Conservation (phyloP, 2,329 filamentous ascomycete genomes). For the Apiospora arundinis region DNA sequence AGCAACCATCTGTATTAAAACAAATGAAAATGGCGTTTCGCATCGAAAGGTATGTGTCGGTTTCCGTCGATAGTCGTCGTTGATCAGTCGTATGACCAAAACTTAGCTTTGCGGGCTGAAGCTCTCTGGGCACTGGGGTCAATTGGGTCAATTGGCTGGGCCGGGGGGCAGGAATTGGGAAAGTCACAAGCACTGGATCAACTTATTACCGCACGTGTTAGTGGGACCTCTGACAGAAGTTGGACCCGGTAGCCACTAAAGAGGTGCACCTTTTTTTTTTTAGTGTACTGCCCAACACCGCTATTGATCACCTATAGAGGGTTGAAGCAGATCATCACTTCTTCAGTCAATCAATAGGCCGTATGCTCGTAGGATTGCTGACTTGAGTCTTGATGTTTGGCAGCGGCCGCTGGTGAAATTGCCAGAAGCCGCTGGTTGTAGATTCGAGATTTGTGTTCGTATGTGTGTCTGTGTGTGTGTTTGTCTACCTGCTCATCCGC, state of each 20-base stretch:
- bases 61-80: constrained; percentile 11
- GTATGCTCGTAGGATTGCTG: not conserved
- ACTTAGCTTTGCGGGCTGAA: constrained; percentile 16
- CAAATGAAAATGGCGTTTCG: constrained; percentile 12
- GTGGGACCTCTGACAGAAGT: not conserved
- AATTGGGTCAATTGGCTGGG: constrained; percentile 21
- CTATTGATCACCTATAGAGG: not conserved
- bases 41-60: constrained; percentile 14
- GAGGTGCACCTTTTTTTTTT: not conserved
- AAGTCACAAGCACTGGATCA: constrained; percentile 7
- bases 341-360: not conserved
- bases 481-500: constrained; percentile 23
- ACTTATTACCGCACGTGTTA: not conserved
- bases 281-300: not conserved
- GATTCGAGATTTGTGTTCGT: constrained; percentile 34
- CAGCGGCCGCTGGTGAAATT: not conserved
- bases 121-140: no score
- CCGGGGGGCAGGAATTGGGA: not conserved
- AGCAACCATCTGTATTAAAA: constrained; percentile 2
- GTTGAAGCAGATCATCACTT: not conserved
- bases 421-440: constrained; percentile 6
- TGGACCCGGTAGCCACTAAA: not conserved
- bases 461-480: not conserved
- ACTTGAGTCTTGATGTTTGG: not conserved
- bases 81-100: constrained; percentile 2